Evolutionary conservation across 306 rosid genomes (phyloP), one percentile per base, ranked within the genome.

Genomic region (Acacia acuminata): DNA sequence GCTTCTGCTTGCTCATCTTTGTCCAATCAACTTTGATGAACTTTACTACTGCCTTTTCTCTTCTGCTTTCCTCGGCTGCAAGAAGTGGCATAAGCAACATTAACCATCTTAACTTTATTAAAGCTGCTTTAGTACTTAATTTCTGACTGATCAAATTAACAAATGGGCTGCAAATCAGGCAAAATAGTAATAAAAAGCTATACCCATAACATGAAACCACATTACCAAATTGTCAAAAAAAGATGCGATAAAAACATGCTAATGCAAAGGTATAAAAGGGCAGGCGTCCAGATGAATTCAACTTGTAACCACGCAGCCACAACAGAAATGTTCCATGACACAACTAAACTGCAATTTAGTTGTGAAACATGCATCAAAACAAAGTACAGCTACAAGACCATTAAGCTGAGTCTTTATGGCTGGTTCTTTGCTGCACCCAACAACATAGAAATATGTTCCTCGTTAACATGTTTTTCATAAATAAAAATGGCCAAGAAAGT

Each of bases 21-120:
- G 92, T 86, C 76, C 93, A 96, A 82, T 90, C 91, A 13, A 81
- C 98, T 88, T 91, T 91, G 86, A 94, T 90, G 83, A 88, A 94
- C 70, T 97, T 85, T 7, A 93, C 97, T 76, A 94, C 77, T 90
- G 94, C 89, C 89, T 90, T 88, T 92, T 93, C 70, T 92, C 98
- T 86, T 90, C 91, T 47, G 98, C 98, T 93, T 95, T 95, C 91
- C 94, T 93, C 5, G 97, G 97, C 97, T 93, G 96, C 56, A 89
- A 91, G 75, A 87, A 50, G 68, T 51, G 67, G 75, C 50, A 81
- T 27, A 67, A 65, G 20, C n/a, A 66, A 66, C 71, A 8, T 66
- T 8, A 32, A 17, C 4, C 44, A 16, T 34, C 42, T 10, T 1
- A 27, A 66, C 71, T 32, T 15, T 8, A 34, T 34, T 34, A 17